Percentiles rank a stretch among this genome's conserved stretches.
phyloP scores from a whole-genome alignment of 805 yeast genomes.

The Ogataea nonfermentans region DNA sequence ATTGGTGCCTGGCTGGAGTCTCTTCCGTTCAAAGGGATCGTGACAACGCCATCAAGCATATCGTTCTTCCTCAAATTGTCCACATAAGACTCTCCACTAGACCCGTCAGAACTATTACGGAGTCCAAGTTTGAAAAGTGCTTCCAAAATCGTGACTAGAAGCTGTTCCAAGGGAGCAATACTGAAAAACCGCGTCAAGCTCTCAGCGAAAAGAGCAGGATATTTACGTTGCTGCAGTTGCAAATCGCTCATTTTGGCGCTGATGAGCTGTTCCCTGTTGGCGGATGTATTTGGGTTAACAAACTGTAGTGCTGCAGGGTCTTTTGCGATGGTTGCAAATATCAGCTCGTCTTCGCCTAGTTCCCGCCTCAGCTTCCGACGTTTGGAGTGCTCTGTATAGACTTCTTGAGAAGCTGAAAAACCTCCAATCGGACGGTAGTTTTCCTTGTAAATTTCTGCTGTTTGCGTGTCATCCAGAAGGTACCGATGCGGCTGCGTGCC shows the following conservation, averaged over 20 bases:
- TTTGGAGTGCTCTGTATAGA: constrained; percentile 37
- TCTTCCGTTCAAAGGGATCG: constrained; percentile 38
- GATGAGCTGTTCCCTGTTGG: constrained; percentile 22
- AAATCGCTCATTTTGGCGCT: constrained; percentile 23
- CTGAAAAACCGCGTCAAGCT: constrained; percentile 55
- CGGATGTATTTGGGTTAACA: constrained; percentile 24
- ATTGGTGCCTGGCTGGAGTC: constrained; percentile 47
- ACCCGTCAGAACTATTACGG: constrained; percentile 21
- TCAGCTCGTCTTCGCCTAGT: constrained; percentile 33
- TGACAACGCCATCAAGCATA: constrained; percentile 31
- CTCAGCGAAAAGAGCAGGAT: constrained; percentile 37
- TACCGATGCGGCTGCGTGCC: constrained; percentile 48
- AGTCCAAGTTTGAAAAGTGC: constrained; percentile 45
- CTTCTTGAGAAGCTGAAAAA: constrained; percentile 42
- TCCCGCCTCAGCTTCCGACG: constrained; percentile 31
- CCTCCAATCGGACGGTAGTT: constrained; percentile 24
- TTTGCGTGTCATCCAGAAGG: constrained; percentile 39
- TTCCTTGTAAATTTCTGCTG: constrained; percentile 25
- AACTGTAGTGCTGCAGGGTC: constrained; percentile 55
- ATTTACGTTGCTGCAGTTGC: constrained; percentile 17
- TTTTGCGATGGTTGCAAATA: constrained; percentile 40
- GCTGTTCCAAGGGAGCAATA: constrained; percentile 39
- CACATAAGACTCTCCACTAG: constrained; percentile 21
- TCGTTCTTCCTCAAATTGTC: constrained; percentile 30
- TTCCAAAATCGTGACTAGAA: constrained; percentile 41